These are phyloP conservation scores for Didymella pinodella DNA, from an alignment of 2,329 filamentous ascomycete species.

Conservation along the genomic window DNA sequence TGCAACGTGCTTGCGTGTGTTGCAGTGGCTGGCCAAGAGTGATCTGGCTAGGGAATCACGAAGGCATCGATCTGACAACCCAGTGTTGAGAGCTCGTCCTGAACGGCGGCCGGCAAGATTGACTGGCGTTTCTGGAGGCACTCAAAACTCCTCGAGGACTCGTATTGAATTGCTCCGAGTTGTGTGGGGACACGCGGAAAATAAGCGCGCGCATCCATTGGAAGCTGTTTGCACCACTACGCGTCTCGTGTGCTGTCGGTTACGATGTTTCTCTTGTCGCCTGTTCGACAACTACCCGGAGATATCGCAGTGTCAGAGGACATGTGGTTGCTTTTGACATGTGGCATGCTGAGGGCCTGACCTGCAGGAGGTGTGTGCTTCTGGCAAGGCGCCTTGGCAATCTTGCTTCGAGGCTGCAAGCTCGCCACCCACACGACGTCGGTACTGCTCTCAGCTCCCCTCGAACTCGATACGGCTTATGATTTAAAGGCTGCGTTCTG, in stretches of 20 bases:
- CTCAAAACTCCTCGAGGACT: background rate
- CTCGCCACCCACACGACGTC: background rate
- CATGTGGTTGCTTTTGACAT: background rate
- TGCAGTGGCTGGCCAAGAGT: background rate
- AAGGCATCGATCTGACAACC: too few species aligned
- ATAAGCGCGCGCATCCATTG: slow-evolving; percentile 12
- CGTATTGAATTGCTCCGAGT: background rate
- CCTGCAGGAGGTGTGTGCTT: slow-evolving; percentile 1
- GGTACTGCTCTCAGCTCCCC: background rate
- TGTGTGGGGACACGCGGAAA: background rate
- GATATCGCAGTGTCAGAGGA: background rate
- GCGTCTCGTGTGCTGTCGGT: background rate
- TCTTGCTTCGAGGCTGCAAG: background rate
- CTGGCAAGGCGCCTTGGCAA: slow-evolving; percentile 9
- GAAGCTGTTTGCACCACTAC: background rate
- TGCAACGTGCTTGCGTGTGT: background rate
- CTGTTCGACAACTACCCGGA: background rate
- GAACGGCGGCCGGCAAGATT: background rate
- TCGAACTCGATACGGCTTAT: background rate
- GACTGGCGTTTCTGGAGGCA: background rate
- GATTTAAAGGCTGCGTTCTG: background rate
- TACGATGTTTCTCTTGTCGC: background rate
- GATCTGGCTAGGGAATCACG: background rate
- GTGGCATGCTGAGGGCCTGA: background rate
- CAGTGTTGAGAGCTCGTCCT: background rate